Conservation (phyloP, 2,329 filamentous ascomycete genomes). For the Diplodia intermedia region DNA sequence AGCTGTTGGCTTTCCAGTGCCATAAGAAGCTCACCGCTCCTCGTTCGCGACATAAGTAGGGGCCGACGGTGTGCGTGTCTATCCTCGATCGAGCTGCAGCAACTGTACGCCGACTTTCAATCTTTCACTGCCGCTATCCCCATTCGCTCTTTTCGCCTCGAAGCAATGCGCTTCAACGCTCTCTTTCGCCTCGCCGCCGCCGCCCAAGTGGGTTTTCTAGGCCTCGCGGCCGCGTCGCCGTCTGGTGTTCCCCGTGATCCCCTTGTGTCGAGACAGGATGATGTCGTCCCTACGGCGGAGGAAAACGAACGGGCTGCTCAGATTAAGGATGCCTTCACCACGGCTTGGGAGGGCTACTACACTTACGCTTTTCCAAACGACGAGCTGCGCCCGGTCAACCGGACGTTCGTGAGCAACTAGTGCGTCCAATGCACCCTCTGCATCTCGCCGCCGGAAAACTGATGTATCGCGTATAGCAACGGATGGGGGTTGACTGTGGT, state of each 20-base stretch:
- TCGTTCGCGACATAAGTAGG: not conserved
- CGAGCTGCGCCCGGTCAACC: conserved; percentile 72
- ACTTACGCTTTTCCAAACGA: conserved; percentile 79
- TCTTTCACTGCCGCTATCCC: not conserved
- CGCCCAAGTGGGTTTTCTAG: not conserved
- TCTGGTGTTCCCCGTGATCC: not conserved
- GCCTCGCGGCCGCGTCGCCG: not conserved
- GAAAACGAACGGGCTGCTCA: conserved; percentile 41
- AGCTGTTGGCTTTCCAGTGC: not conserved
- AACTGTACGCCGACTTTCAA: not conserved
- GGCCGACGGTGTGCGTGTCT: not conserved
- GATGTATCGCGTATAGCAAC: conserved; percentile 61
- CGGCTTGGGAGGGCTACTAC: conserved; percentile 62
- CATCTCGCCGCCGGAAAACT: conserved; percentile 14
- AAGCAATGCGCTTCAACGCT: conserved; percentile 19
- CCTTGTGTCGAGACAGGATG: not conserved
- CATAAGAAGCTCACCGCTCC: not conserved
- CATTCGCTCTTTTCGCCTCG: not conserved
- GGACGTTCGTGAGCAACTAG: conserved; percentile 72
- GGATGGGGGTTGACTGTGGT: conserved; percentile 85
- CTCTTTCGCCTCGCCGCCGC: not conserved
- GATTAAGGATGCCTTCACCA: conserved; percentile 45
- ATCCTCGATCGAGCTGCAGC: not conserved
- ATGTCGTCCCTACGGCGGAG: conserved; percentile 2
- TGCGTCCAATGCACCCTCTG: conserved; percentile 47